Base-by-base conservation (phyloP, 495 filamentous ascomycete genomes). In the Talaromyces stipitatus region DNA sequence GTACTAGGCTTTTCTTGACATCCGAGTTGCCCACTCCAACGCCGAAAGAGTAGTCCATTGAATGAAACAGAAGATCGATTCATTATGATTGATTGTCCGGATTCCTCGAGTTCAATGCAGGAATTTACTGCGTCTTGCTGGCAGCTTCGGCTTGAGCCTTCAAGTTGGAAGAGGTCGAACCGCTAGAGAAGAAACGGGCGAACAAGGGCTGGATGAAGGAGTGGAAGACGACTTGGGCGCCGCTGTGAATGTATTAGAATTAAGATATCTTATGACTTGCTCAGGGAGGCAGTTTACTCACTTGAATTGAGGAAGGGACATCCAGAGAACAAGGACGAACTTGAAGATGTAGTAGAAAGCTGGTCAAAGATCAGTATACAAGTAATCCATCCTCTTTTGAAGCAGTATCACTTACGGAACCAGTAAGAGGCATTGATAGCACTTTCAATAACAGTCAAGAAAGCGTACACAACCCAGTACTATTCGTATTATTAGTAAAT, bases 341-440 rank as follows among this genome's bases (percentile, higher is more conserved):
- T 99, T 99, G 87, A 97, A 97, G 76, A 92, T 94, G 77, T 90
- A 99, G 85, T 99, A 99, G 83, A 99, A 99, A 66, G 94, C 82
- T 85, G 48, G 50, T 16, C 8, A 30, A 54, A 23, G 60, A 30
- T 50, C 11, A 46, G 54, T 41, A 18, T 18, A 41, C 36, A 41
- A 41, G 26, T 36, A 22, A 30, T 41, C 22, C 20, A 41, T 28
- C 22, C 18, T 26, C n/a, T 38, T 32, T 32, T 20, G 36, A 2
- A 18, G 33, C 28, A 24, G 30, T 41, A 26, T 26, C 24, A 76
- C 82, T 61, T 81, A 86, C 83, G 94, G 81, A 99, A 92, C 94
- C 94, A 99, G 82, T 99, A 99, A 45, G 95, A 89, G 58, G 95
- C 91, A 72, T 80, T 94, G 68, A 99, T 78, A 55, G 88, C 83